Percentiles rank a stretch among this genome's conserved stretches.
Conservation (phyloP, 164 flowering plant species). For the Brasenia schreberi region DNA sequence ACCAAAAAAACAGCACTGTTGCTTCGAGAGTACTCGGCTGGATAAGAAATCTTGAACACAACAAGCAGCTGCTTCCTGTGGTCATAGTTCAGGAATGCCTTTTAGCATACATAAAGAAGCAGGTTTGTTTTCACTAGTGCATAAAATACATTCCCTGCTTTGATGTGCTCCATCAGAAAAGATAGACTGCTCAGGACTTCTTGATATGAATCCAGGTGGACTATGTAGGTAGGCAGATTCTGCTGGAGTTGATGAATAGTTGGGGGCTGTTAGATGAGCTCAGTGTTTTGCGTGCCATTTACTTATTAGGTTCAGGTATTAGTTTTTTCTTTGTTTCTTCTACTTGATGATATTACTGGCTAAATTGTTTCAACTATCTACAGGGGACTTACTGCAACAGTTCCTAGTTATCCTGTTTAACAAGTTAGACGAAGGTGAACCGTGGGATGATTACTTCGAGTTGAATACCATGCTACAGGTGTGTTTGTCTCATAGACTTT, state of each 20-base stretch:
- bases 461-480: slow-evolving; percentile 89
- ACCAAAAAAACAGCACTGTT: slow-evolving; percentile 80
- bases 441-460: slow-evolving; percentile 95
- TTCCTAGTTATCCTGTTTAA: slow-evolving; percentile 66
- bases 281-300: slow-evolving; percentile 77
- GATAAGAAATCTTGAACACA: slow-evolving; percentile 46
- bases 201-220: slow-evolving; percentile 48
- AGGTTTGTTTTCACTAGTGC: slow-evolving; percentile 28
- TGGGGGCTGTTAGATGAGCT: slow-evolving; percentile 98
- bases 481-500: slow-evolving; percentile 1
- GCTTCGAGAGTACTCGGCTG: slow-evolving; percentile 61
- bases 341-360: neutral
- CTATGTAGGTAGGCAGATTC: slow-evolving; percentile 58
- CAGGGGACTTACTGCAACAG: slow-evolving; percentile 96
- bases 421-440: slow-evolving; percentile 80
- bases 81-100: slow-evolving; percentile 89
- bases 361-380: neutral
- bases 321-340: neutral
- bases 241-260: slow-evolving; percentile 72
- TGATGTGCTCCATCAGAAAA: neutral
- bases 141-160: neutral
- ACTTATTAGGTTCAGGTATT: slow-evolving; percentile 86
- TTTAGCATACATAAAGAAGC: slow-evolving; percentile 55
- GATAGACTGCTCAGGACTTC: too few species aligned
- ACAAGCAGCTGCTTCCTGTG: slow-evolving; percentile 57